Evolutionary conservation across 768 basidiomycete genomes (phyloP).

Genomic region (Strobilomyces confusus): DNA sequence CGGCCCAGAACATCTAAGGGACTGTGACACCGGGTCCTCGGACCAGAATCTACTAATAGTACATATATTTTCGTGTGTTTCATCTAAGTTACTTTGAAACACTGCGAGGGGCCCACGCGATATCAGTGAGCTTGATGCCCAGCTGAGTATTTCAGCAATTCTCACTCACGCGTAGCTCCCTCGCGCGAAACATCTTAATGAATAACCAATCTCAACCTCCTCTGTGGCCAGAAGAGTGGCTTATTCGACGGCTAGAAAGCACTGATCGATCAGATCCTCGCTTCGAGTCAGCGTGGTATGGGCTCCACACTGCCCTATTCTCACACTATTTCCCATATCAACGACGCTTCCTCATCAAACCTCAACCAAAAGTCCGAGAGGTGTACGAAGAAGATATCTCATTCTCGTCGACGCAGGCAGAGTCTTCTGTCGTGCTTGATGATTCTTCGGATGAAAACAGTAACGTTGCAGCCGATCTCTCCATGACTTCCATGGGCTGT

Average conservation of each 20-base stretch:
- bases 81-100: too few relatives aligned
- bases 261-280: neutral
- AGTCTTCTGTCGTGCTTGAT: neutral
- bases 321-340: conserved; percentile 3
- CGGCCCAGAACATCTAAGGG: too few relatives aligned
- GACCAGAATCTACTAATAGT: too few relatives aligned
- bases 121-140: too few relatives aligned
- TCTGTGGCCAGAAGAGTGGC: neutral
- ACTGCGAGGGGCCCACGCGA: too few relatives aligned
- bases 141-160: too few relatives aligned
- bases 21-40: too few relatives aligned
- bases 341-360: conserved; percentile 2
- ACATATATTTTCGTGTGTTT: too few relatives aligned
- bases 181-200: neutral
- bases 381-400: neutral
- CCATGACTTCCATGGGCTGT: neutral
- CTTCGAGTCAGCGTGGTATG: neutral
- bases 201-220: neutral
- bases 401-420: neutral
- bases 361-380: neutral
- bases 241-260: neutral
- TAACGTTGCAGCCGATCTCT: neutral
- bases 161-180: too few relatives aligned
- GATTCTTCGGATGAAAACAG: neutral
- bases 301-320: neutral